A percentile compares a stretch with the other conserved stretches of the same genome.
phyloP scores from a whole-genome alignment of 1,284 basidiomycete genomes.

The Boletus albobrunnescens region DNA sequence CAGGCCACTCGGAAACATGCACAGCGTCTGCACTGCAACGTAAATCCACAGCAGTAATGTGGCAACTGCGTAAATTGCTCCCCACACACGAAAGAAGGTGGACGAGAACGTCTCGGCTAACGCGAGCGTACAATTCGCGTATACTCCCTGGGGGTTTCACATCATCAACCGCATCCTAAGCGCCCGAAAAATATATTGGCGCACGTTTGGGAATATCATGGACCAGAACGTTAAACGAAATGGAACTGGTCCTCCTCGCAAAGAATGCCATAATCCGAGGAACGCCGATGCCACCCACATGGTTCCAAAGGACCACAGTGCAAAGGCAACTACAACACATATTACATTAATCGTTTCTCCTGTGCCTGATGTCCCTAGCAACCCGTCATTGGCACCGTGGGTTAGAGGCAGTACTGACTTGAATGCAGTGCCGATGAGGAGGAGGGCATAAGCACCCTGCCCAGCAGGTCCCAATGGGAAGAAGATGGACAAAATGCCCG shows the following conservation, averaged over 20 bases:
- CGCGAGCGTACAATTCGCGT: constrained; percentile 58
- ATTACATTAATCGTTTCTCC: constrained; percentile 43
- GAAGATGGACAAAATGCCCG: constrained; percentile 57
- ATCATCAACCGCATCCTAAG: constrained; percentile 4
- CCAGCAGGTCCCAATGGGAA: constrained; percentile 56
- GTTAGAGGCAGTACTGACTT: constrained; percentile 35
- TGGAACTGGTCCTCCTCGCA: constrained; percentile 38
- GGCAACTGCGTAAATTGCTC: constrained; percentile 48
- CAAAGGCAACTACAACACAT: constrained; percentile 45
- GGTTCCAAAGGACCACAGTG: constrained; percentile 51
- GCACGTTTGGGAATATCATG: constrained; percentile 58
- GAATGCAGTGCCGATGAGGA: constrained; percentile 44
- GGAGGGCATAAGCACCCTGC: constrained; percentile 51
- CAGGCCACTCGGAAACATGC: constrained; percentile 36
- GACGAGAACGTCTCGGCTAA: constrained; percentile 51
- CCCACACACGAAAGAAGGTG: constrained; percentile 50
- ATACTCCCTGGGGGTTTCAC: constrained; percentile 47
- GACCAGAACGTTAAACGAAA: constrained; percentile 57
- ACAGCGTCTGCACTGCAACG: constrained; percentile 43
- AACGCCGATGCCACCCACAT: constrained; percentile 53
- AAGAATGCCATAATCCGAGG: constrained; percentile 40
- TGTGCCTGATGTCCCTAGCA: constrained; percentile 28
- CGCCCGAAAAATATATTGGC: constrained; percentile 17
- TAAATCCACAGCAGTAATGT: constrained; percentile 57
- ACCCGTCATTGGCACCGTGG: constrained; percentile 22